A percentile compares a stretch with the other conserved stretches of the same genome.
Conservation (phyloP, 2,329 filamentous ascomycete species). For the Paraphoma sp. region DNA sequence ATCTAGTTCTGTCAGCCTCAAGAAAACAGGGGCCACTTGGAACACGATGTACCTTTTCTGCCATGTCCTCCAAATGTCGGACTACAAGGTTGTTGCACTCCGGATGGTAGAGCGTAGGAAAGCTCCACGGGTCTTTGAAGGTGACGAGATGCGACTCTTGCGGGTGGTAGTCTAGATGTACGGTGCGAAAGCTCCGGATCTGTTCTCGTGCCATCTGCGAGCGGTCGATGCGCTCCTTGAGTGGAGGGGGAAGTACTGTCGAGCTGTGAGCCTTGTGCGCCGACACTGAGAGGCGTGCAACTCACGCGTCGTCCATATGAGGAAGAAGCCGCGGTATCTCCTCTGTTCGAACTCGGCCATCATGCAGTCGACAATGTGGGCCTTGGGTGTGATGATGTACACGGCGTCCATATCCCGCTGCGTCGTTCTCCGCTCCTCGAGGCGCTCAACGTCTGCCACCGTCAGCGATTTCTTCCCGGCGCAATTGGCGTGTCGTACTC, state of each 20-base stretch:
- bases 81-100: conserved; percentile 84
- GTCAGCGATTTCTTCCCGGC: conserved; percentile 30
- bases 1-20: conserved; percentile 61
- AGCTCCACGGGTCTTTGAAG: conserved; percentile 95
- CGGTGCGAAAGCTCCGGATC: conserved; percentile 79
- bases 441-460: conserved; percentile 85
- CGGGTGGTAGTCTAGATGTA: conserved; percentile 89
- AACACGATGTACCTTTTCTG: conserved; percentile 74
- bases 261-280: conserved; percentile 7
- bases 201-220: conserved; percentile 72
- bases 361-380: conserved; percentile 91
- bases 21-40: no score
- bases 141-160: conserved; percentile 90
- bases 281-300: no score
- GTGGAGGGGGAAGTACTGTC: conserved; percentile 70
- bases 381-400: conserved; percentile 84
- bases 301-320: conserved; percentile 81
- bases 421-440: conserved; percentile 82
- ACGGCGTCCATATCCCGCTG: conserved; percentile 94
- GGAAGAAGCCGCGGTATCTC: conserved; percentile 77
- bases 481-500: conserved; percentile 64
- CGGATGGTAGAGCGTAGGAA: conserved; percentile 89
- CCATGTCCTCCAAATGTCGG: conserved; percentile 81
- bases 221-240: conserved; percentile 77
- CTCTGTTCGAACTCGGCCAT: conserved; percentile 88